Base-by-base conservation (phyloP, 139 green algal genomes). In the Yamagishiella unicocca region DNA sequence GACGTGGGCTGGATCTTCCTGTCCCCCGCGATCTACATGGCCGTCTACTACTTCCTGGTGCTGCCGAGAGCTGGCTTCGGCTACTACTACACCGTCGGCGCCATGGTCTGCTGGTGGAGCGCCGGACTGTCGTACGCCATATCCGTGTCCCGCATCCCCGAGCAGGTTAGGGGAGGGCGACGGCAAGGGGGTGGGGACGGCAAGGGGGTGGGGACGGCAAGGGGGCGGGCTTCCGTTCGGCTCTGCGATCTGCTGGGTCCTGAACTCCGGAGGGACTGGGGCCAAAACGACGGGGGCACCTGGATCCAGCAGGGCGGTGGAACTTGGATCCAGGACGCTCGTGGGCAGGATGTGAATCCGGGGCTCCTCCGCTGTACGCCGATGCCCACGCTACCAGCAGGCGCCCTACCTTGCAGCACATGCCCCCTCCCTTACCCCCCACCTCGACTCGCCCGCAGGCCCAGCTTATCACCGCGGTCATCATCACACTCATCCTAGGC, bases 401-500 rank as follows among this genome's bases (percentile, higher is more conserved):
- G 50, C 50, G 17, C 50, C 50, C 12, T 58, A 12, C 50, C 50
- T 12, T 58, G 12, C 14, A 17, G 14, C 50, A 17, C 17, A 58
- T 17, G 12, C 14, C 50, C 50, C 50, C 50, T 25, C 50, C 50
- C 50, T 58, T 58, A 12, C 50, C 50, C 12, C 17, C 50, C 50
- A 58, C 17, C 17, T 12, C 50, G 12, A 58, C 50, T 67, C 6
- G 22, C 22, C 58, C 58, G 4, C 70, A 78, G 70, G 70, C 70
- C 38, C 70, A 78, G 72, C 89, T 90, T 4, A 88, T 90, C 67
- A 33, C 73, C 7, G 66, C 79, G 17, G 89, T 92, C 14, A 90
- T 92, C 55, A 27, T 84, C 2, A 61, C 85, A 38, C 72, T 92
- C 45, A 90, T 90, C 64, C 38, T 92, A 61, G 89, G 89, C n/a